Evolutionary conservation across 2,329 filamentous ascomycete species (phyloP).

Genomic region (Cladosporium velox): DNA sequence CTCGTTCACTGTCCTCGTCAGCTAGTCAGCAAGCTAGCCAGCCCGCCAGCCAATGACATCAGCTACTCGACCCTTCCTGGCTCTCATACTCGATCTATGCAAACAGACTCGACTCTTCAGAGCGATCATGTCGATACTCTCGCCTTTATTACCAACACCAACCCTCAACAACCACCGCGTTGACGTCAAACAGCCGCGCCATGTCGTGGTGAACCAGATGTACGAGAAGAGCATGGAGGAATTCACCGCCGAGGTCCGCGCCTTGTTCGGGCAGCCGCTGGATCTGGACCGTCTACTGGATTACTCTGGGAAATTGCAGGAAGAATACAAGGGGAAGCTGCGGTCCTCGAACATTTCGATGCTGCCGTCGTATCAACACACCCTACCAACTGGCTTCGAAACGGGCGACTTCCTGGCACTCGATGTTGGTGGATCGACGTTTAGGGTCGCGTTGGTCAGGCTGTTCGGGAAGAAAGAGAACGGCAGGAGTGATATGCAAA

Average conservation of each 20-base stretch:
- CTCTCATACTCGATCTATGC: slow-evolving; percentile 27
- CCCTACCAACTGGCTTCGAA: slow-evolving; percentile 61
- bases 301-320: slow-evolving; percentile 48
- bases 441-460: slow-evolving; percentile 62
- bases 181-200: slow-evolving; percentile 36
- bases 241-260: slow-evolving; percentile 46
- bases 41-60: slow-evolving; percentile 18
- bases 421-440: slow-evolving; percentile 67
- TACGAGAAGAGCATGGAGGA: slow-evolving; percentile 52
- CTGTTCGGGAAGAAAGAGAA: slow-evolving; percentile 50
- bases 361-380: slow-evolving; percentile 66
- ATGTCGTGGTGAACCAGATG: slow-evolving; percentile 41
- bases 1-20: neutral
- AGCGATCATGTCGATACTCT: slow-evolving; percentile 30
- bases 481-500: slow-evolving; percentile 50
- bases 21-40: neutral
- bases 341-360: slow-evolving; percentile 61
- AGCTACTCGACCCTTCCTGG: slow-evolving; percentile 14
- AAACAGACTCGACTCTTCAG: slow-evolving; percentile 26
- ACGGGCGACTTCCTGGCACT: slow-evolving; percentile 62
- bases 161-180: slow-evolving; percentile 30
- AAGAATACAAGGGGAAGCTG: slow-evolving; percentile 58
- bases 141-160: slow-evolving; percentile 40
- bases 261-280: slow-evolving; percentile 48
- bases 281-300: slow-evolving; percentile 43